A percentile compares a stretch with the other conserved stretches of the same genome.
phyloP scores from a whole-genome alignment of 768 basidiomycete species.

The Lenzites betulinus region DNA sequence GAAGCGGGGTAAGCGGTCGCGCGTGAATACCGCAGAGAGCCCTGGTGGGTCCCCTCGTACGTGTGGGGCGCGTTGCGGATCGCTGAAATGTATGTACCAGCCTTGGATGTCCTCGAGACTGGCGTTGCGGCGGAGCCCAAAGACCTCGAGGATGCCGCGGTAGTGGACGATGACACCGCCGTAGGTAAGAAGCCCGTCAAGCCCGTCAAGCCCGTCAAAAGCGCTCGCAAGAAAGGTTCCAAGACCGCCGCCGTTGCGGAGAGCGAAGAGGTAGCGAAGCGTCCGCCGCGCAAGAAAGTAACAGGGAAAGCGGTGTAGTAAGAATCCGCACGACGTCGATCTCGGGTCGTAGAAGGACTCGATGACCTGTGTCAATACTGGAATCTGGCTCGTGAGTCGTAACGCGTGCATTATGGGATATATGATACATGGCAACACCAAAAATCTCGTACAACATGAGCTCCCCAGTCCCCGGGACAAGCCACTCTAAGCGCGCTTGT shows the following conservation, averaged over 20 bases:
- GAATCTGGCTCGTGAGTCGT: not conserved
- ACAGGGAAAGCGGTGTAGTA: no score
- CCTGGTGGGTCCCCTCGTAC: not conserved
- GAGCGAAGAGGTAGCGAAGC: no score
- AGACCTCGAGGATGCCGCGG: slow-evolving; percentile 3
- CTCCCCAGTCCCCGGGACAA: not conserved
- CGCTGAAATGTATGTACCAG: not conserved
- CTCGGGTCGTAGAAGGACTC: no score
- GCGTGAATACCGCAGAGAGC: not conserved
- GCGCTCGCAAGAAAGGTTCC: not conserved
- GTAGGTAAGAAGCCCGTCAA: not conserved
- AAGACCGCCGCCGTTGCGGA: not conserved
- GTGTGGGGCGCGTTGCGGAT: not conserved
- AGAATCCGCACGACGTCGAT: no score
- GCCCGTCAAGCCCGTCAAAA: not conserved
- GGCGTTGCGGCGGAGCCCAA: slow-evolving; percentile 7
- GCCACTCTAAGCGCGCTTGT: not conserved
- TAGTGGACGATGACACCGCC: not conserved
- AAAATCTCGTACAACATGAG: not conserved
- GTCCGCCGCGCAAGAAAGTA: no score
- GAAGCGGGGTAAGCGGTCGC: not conserved
- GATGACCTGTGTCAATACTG: not conserved
- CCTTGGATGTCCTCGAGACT: not conserved
- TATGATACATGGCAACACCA: not conserved
- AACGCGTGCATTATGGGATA: not conserved